Evolutionary conservation across 257 asterid genomes (phyloP).

Genomic region (Catharanthus roseus): DNA sequence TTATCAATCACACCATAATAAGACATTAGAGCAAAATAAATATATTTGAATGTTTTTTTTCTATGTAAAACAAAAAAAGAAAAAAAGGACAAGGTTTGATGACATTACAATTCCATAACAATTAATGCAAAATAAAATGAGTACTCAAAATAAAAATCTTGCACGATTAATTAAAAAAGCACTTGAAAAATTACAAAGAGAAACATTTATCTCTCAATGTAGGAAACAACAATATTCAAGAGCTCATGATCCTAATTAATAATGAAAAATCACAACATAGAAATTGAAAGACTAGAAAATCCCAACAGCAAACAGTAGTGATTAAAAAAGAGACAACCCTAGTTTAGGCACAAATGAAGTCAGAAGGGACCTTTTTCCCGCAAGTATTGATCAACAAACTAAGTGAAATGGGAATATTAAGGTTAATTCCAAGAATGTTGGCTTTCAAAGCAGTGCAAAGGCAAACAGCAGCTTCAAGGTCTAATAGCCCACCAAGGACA

Average conservation of each 20-base stretch:
- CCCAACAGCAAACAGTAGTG: too few relatives aligned
- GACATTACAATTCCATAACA: too few relatives aligned
- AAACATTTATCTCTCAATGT: conserved; percentile 4
- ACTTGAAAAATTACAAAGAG: conserved; percentile 15
- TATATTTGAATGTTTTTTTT: too few relatives aligned
- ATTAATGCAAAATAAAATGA: too few relatives aligned
- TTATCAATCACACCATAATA: too few relatives aligned
- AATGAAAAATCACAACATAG: background rate
- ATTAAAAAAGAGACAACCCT: background rate
- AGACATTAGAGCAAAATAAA: too few relatives aligned
- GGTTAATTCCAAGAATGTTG: conserved; percentile 56
- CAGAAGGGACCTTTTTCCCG: conserved; percentile 56
- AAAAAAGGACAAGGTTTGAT: too few relatives aligned
- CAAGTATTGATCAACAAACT: conserved; percentile 66
- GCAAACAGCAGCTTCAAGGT: conserved; percentile 64
- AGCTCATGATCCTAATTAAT: background rate
- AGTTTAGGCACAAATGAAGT: conserved; percentile 51
- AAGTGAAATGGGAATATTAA: conserved; percentile 58
- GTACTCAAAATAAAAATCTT: background rate
- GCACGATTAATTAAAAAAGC: background rate
- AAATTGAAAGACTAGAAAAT: background rate
- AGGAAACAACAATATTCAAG: conserved; percentile 3
- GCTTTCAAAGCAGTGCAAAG: conserved; percentile 79
- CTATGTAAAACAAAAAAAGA: too few relatives aligned
- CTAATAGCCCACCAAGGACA: conserved; percentile 53